phyloP scores from a whole-genome alignment of 495 filamentous ascomycete species.

The Ramalina intermedia region DNA sequence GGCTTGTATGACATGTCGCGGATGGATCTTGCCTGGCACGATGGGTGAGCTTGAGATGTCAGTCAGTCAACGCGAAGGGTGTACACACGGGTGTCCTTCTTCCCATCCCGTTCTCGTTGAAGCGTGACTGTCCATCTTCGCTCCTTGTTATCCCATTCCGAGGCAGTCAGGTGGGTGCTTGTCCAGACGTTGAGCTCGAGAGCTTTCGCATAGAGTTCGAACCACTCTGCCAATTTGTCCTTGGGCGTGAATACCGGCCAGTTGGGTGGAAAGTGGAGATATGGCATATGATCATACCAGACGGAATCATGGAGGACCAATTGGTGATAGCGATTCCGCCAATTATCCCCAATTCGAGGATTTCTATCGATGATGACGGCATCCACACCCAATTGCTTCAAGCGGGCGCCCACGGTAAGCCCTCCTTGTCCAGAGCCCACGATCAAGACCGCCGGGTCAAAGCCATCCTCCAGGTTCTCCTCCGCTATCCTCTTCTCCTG shows the following conservation, averaged over 20 bases:
- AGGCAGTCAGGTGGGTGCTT: constrained; percentile 31
- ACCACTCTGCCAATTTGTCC: constrained; percentile 66
- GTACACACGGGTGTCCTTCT: constrained; percentile 1
- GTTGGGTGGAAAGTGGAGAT: constrained; percentile 48
- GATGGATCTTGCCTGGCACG: constrained; percentile 35
- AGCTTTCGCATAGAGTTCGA: constrained; percentile 54
- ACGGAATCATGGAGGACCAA: constrained; percentile 63
- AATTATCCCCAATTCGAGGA: constrained; percentile 60
- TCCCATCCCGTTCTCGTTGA: constrained; percentile 26
- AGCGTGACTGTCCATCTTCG: constrained; percentile 47
- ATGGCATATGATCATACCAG: constrained; percentile 60
- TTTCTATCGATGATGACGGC: constrained; percentile 51
- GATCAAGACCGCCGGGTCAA: constrained; percentile 40
- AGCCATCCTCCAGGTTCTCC: constrained; percentile 26
- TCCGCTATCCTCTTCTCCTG: constrained; percentile 34
- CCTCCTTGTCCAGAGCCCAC: constrained; percentile 39
- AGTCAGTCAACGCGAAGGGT: background rate
- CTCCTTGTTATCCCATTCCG: constrained; percentile 36
- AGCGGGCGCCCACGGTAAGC: constrained; percentile 47
- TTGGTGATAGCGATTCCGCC: constrained; percentile 47
- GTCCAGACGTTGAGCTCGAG: constrained; percentile 70
- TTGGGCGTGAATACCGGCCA: constrained; percentile 60
- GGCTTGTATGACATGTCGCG: constrained; percentile 52
- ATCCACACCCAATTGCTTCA: constrained; percentile 52
- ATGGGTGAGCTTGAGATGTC: background rate